A percentile compares a stretch with the other conserved stretches of the same genome.
These are phyloP conservation scores for Cytidiella melzeri DNA, from an alignment of 768 basidiomycete genomes.

Conservation along the genomic window DNA sequence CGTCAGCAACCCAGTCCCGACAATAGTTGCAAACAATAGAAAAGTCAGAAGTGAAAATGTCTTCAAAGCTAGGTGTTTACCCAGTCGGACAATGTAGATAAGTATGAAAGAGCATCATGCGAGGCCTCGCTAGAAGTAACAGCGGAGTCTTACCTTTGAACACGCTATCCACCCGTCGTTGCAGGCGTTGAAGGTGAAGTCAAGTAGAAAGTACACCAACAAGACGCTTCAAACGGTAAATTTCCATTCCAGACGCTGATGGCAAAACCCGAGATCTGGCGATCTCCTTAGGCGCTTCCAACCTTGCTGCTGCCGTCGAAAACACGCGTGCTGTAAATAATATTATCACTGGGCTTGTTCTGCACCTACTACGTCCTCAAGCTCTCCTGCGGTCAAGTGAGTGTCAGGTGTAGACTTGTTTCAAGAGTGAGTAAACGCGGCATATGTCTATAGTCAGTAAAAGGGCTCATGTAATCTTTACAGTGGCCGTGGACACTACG, in stretches of 20 bases:
- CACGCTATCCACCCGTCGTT: not conserved
- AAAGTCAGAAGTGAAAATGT: conserved; percentile 20
- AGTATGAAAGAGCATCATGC: conserved; percentile 52
- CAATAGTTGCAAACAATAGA: conserved; percentile 7
- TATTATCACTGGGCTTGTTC: not conserved
- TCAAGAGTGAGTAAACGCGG: not conserved
- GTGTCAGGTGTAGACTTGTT: not conserved
- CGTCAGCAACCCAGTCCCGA: conserved; percentile 19
- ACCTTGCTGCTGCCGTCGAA: not conserved
- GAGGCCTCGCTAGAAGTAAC: conserved; percentile 2
- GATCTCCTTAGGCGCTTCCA: not conserved
- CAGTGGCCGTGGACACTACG: conserved; percentile 72
- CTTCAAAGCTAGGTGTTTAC: conserved; percentile 42
- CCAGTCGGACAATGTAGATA: conserved; percentile 94
- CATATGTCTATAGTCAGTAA: too few species aligned
- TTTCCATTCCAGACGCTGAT: not conserved
- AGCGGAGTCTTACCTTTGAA: conserved; percentile 5
- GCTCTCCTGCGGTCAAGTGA: not conserved
- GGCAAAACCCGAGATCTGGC: not conserved
- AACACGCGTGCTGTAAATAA: conserved; percentile 1
- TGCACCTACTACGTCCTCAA: not conserved
- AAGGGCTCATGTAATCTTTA: not conserved
- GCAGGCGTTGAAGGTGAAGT: not conserved
- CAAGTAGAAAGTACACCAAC: too few species aligned
- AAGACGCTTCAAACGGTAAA: too few species aligned